Conservation (phyloP, 768 basidiomycete genomes). For the Tremella mesenterica region DNA sequence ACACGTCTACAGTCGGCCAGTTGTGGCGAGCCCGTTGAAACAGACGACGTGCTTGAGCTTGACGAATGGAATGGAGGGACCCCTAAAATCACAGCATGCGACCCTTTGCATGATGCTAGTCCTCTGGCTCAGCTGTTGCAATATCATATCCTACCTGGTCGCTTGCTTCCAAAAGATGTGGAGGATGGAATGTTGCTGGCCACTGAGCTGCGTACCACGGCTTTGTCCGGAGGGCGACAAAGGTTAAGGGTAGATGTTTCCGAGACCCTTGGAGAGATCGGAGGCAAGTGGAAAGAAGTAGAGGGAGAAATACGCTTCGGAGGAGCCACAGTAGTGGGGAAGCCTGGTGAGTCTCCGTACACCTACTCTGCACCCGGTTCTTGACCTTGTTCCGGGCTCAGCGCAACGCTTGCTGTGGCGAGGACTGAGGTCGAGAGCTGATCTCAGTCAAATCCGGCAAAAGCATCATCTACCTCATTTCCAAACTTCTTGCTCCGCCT, state of each 20-base stretch:
- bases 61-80: too few species aligned
- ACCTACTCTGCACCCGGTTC: neutral
- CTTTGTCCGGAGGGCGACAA: slow-evolving; percentile 48
- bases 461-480: slow-evolving; percentile 79
- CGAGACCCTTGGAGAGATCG: slow-evolving; percentile 25
- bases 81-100: slow-evolving; percentile 41
- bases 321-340: slow-evolving; percentile 68
- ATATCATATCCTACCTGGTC: slow-evolving; percentile 87
- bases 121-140: slow-evolving; percentile 60
- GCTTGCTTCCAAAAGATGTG: slow-evolving; percentile 62
- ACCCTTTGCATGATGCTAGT: slow-evolving; percentile 39
- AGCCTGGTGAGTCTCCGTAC: slow-evolving; percentile 54
- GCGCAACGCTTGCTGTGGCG: too few species aligned
- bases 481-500: slow-evolving; percentile 73
- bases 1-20: slow-evolving; percentile 7
- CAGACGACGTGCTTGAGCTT: neutral
- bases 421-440: neutral
- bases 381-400: neutral
- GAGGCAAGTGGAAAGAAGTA: slow-evolving; percentile 14
- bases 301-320: slow-evolving; percentile 64
- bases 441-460: slow-evolving; percentile 50
- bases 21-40: neutral
- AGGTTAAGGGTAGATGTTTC: slow-evolving; percentile 41
- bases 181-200: slow-evolving; percentile 65
- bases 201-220: slow-evolving; percentile 53